Evolutionary conservation across 164 flowering plant genomes (phyloP).

Genomic region (grape (Vitis vinifera)): DNA sequence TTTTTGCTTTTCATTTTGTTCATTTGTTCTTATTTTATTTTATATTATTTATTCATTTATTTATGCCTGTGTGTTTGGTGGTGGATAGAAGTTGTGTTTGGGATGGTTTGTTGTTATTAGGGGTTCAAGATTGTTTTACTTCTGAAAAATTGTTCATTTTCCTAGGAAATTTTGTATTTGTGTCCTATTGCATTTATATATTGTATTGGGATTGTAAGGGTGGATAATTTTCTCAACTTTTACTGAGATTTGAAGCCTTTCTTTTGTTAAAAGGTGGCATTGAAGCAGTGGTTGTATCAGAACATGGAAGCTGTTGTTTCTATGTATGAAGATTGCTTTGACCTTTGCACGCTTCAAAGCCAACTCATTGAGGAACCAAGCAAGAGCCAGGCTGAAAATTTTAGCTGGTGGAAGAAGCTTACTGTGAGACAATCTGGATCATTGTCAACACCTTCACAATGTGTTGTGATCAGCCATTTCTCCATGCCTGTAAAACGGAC

Average conservation of each 20-base stretch:
- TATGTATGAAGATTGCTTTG: conserved; percentile 96
- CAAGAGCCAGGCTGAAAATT: conserved; percentile 24
- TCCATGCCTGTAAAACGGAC: conserved; percentile 78
- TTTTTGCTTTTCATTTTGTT: too few relatives aligned
- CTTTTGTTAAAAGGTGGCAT: conserved; percentile 57
- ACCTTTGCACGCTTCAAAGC: conserved; percentile 52
- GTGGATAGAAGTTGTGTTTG: too few relatives aligned
- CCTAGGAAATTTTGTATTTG: too few relatives aligned
- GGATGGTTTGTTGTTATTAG: too few relatives aligned
- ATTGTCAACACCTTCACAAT: conserved; percentile 25
- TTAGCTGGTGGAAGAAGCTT: conserved; percentile 71
- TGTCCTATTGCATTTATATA: too few relatives aligned
- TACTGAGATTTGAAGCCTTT: neutral
- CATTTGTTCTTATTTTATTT: too few relatives aligned
- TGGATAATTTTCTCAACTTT: too few relatives aligned
- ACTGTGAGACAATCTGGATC: conserved; percentile 27
- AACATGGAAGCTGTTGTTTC: conserved; percentile 75
- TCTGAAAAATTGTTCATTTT: too few relatives aligned
- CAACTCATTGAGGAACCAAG: conserved; percentile 33
- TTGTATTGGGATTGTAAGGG: too few relatives aligned
- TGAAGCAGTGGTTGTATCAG: conserved; percentile 81
- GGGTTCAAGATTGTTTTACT: too few relatives aligned
- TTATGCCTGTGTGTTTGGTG: too few relatives aligned
- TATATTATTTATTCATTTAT: too few relatives aligned
- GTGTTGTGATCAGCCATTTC: conserved; percentile 43